Conservation (phyloP, 805 yeast genomes). For the Vanderwaltozyma verrucispora region DNA sequence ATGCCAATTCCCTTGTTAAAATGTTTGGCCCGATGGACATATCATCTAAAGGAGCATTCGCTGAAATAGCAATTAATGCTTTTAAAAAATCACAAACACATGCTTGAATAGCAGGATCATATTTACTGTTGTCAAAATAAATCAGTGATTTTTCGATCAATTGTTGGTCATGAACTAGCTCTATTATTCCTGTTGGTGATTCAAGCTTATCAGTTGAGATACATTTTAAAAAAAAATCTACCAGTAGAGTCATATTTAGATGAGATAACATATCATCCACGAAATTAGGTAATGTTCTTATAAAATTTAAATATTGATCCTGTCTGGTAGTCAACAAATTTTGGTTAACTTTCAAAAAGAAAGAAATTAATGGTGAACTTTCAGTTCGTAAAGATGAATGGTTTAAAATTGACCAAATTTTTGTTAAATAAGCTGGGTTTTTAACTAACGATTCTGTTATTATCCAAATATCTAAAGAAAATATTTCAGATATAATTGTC, state of each 20-base stretch:
- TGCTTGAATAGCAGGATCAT: slow-evolving; percentile 59
- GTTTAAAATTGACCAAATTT: slow-evolving; percentile 72
- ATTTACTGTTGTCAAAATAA: slow-evolving; percentile 48
- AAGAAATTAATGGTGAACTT: slow-evolving; percentile 65
- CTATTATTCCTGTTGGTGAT: slow-evolving; percentile 79
- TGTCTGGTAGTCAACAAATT: slow-evolving; percentile 73
- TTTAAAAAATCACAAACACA: slow-evolving; percentile 92
- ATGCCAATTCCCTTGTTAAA: slow-evolving; percentile 75
- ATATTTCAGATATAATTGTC: slow-evolving; percentile 53
- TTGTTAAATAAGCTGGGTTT: slow-evolving; percentile 47
- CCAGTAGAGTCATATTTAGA: slow-evolving; percentile 78
- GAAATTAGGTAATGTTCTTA: slow-evolving; percentile 42
- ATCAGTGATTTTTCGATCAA: slow-evolving; percentile 62
- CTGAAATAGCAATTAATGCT: slow-evolving; percentile 88
- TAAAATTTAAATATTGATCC: slow-evolving; percentile 28
- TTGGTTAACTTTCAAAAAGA: slow-evolving; percentile 81
- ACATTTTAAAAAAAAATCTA: slow-evolving; percentile 82
- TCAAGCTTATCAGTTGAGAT: slow-evolving; percentile 89
- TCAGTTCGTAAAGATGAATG: slow-evolving; percentile 43
- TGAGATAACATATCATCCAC: slow-evolving; percentile 58
- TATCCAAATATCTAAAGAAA: slow-evolving; percentile 86
- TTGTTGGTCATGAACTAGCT: slow-evolving; percentile 60
- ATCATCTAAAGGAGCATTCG: slow-evolving; percentile 67
- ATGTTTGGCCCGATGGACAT: slow-evolving; percentile 91
- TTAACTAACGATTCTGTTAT: slow-evolving; percentile 83